Percentiles rank a stretch among this genome's conserved stretches.
Evolutionary conservation across 768 basidiomycete species (phyloP).

Genomic region (Pleurotus giganteus): DNA sequence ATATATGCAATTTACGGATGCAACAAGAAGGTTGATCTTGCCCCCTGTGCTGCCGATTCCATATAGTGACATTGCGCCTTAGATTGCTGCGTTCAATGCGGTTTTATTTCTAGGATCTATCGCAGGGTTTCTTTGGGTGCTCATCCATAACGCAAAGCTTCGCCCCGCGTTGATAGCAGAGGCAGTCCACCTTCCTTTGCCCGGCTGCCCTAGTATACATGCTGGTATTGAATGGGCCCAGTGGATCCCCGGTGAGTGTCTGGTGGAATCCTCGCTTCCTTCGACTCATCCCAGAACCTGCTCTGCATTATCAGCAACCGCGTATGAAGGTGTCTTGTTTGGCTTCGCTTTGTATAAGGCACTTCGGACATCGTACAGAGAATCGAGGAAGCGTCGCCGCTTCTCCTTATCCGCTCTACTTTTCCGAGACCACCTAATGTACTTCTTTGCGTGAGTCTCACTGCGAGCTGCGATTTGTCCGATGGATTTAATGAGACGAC

Average conservation of each 20-base stretch:
- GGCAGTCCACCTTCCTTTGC: slow-evolving; percentile 34
- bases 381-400: slow-evolving; percentile 21
- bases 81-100: slow-evolving; percentile 39
- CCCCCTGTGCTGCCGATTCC: neutral
- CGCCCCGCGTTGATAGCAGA: slow-evolving; percentile 34
- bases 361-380: slow-evolving; percentile 20
- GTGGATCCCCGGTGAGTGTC: slow-evolving; percentile 38
- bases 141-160: slow-evolving; percentile 33
- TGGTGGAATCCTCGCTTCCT: neutral
- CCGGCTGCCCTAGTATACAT: slow-evolving; percentile 40
- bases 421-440: slow-evolving; percentile 42
- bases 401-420: slow-evolving; percentile 32
- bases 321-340: slow-evolving; percentile 41
- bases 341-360: slow-evolving; percentile 37
- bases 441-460: slow-evolving; percentile 38
- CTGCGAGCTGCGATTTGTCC: no score
- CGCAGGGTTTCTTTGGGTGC: slow-evolving; percentile 38
- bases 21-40: slow-evolving; percentile 32
- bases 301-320: slow-evolving; percentile 26
- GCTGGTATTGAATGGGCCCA: slow-evolving; percentile 41
- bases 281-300: neutral
- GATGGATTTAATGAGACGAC: no score
- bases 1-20: slow-evolving; percentile 41
- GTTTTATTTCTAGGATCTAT: slow-evolving; percentile 40
- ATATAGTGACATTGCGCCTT: neutral